phyloP scores from a whole-genome alignment of 176 grass and related monocot species.

The Triticum aestivum region DNA sequence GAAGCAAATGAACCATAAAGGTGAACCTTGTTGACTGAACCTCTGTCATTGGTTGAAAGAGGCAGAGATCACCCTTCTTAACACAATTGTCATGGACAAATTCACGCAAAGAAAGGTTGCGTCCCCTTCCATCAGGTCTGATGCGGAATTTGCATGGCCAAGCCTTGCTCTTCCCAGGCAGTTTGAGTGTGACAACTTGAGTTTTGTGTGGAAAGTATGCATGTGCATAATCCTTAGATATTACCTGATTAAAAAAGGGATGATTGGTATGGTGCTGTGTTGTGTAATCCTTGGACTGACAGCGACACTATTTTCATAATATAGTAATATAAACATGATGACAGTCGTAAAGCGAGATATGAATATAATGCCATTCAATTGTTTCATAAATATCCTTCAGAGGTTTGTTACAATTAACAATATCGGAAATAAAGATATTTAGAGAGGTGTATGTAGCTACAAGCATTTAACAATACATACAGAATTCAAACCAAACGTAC shows the following conservation, averaged over 20 bases:
- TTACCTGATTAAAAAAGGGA: constrained; percentile 21
- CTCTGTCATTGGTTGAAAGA: constrained; percentile 26
- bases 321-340: not conserved
- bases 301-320: not conserved
- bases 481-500: not conserved
- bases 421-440: not conserved
- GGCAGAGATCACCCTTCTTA: constrained; percentile 42
- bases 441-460: not conserved
- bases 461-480: not conserved
- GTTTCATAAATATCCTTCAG: not conserved
- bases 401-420: not conserved
- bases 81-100: constrained; percentile 52
- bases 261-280: not conserved
- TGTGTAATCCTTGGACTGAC: not conserved
- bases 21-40: constrained; percentile 13
- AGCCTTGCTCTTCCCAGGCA: constrained; percentile 28
- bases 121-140: not conserved
- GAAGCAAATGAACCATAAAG: constrained; percentile 39
- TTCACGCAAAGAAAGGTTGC: not conserved
- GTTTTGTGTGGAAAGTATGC: constrained; percentile 15
- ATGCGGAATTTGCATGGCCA: constrained; percentile 36
- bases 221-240: constrained; percentile 37
- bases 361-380: not conserved
- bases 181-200: constrained; percentile 27
- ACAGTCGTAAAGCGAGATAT: not conserved